These are phyloP conservation scores for Sphagnum tenellum DNA, from an alignment of 225 moss, liverwort and hornwort species.

Conservation along the genomic window DNA sequence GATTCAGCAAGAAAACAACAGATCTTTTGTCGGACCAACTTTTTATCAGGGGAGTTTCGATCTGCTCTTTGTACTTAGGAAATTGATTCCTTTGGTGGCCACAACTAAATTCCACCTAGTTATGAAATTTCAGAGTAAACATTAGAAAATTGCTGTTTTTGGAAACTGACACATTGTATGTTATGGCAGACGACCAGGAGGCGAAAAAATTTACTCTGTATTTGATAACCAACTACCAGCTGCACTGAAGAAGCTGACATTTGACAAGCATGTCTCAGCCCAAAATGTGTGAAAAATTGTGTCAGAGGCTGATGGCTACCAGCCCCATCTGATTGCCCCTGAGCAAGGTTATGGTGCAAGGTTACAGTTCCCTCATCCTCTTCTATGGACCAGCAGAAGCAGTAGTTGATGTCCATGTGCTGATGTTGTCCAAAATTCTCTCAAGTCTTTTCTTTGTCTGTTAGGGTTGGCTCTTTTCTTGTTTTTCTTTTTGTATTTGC, in stretches of 20 bases:
- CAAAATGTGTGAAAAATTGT: conserved; percentile 52
- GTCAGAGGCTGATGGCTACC: conserved; percentile 59
- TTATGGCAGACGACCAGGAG: conserved; percentile 43
- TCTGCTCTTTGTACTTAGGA: no score
- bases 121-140: no score
- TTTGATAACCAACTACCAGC: conserved; percentile 57
- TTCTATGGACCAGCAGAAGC: conserved; percentile 58
- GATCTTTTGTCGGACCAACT: no score
- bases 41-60: no score
- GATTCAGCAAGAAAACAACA: no score
- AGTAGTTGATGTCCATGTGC: conserved; percentile 23
- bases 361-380: conserved; percentile 46
- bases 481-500: no score
- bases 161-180: background rate
- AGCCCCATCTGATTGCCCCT: conserved; percentile 58
- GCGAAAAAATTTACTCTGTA: conserved; percentile 47
- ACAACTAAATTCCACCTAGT: no score
- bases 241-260: conserved; percentile 57
- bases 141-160: no score
- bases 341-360: conserved; percentile 56
- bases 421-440: no score
- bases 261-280: conserved; percentile 53
- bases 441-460: no score
- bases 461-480: no score
- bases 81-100: no score